These are phyloP conservation scores for Acmispon strigosus DNA, from an alignment of 306 rosid species.

Conservation along the genomic window DNA sequence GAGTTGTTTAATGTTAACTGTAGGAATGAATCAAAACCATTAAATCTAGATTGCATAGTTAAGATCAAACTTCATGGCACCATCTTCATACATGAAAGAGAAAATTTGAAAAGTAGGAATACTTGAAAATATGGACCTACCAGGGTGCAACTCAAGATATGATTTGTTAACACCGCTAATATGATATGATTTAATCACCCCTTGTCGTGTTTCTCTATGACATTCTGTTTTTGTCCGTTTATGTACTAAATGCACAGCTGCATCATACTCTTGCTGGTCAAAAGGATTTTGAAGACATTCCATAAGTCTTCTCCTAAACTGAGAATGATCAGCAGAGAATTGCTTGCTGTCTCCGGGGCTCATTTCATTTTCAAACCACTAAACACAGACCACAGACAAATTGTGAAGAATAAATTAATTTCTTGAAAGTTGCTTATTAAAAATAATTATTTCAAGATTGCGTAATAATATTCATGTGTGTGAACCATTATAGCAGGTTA, in stretches of 20 bases:
- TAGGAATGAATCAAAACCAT: neutral
- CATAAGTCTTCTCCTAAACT: slow-evolving; percentile 50
- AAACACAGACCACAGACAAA: neutral
- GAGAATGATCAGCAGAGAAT: slow-evolving; percentile 6
- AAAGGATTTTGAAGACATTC: slow-evolving; percentile 52
- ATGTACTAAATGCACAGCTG: neutral
- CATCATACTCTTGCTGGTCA: slow-evolving; percentile 27
- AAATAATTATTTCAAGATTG: neutral
- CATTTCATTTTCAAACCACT: slow-evolving; percentile 28
- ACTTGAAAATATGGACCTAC: slow-evolving; percentile 39
- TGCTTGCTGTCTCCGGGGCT: slow-evolving; percentile 14
- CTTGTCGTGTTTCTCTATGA: slow-evolving; percentile 28
- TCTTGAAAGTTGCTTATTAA: neutral
- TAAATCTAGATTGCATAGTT: neutral
- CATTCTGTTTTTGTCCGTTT: slow-evolving; percentile 8
- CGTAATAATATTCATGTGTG: neutral
- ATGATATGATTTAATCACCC: slow-evolving; percentile 20
- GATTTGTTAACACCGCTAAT: slow-evolving; percentile 26
- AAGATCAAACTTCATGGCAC: neutral
- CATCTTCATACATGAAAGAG: neutral
- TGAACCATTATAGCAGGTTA: neutral
- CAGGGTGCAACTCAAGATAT: slow-evolving; percentile 41
- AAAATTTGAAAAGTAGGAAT: neutral
- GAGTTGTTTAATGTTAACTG: neutral
- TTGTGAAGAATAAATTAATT: neutral